Base-by-base conservation (phyloP, 805 yeast species). In the Lachancea kluyveri region DNA sequence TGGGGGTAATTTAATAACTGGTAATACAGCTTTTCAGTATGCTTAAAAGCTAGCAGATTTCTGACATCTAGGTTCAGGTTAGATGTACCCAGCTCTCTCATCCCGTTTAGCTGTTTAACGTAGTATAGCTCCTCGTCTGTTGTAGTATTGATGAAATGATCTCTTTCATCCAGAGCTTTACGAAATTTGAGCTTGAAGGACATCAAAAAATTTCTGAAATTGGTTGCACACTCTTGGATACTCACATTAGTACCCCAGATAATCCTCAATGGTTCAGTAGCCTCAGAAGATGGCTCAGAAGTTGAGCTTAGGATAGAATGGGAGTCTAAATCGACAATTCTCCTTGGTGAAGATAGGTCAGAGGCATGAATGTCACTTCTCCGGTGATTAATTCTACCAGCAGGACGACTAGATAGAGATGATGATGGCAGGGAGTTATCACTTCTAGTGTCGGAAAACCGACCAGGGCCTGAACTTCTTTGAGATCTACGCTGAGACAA, bases 181-280 rank as follows among this genome's bases (percentile, higher is more conserved):
- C 96, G 70, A 58, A 83, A 77, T 50, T 78, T 81, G 60, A 71
- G 63, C 54, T 86, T 83, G 67, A 87, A 92, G 16, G 80, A 74
- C 79, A 82, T 78, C 47, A 92, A 62, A 45, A 92, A 92, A 42
- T 78, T 78, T 42, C 94, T 69, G 62, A 92, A 90, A 30, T 73
- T 70, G 44, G 76, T 80, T 22, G 83, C 72, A 46, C 92, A 79
- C 51, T 92, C 96, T 50, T 77, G 84, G 50, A 92, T 88, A 28
- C 94, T 81, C 17, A 92, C 95, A 52, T 90, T 87, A 1, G 98
- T 92, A 60, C 98, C 98, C 98, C 98, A 92, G 50, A 92, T 90
- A 33, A 92, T 95, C 49, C 94, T 72, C 15, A 78, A 76, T 0
- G 95, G 94, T 43, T 82, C 95, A 32, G 73, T 74, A 15, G 65